Evolutionary conservation across 495 filamentous ascomycete species (phyloP), one percentile per base, ranked within the genome.

Genomic region (Trypethelium eluteriae): DNA sequence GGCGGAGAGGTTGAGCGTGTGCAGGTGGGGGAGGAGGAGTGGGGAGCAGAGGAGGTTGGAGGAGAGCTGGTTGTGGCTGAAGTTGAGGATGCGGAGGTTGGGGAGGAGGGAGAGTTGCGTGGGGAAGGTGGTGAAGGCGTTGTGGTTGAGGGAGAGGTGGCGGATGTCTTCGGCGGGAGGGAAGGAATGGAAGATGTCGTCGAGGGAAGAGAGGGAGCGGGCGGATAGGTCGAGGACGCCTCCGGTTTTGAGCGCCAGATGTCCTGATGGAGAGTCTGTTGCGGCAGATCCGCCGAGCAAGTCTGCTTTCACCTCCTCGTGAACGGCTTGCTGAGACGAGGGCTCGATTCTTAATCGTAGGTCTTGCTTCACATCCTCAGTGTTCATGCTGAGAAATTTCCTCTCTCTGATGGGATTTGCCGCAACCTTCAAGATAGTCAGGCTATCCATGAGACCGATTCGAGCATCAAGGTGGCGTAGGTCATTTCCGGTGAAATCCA

Each of bases 401-500:
- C 89, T 91, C 70, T 96, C 92, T 56, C 88, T 80, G 12, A 98
- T 76, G 4, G 94, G 94, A 72, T 98, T 98, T 14, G 90, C 91
- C 57, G 86, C 85, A 44, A 98, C 80, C 11, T 84, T 84, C 47
- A 97, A 82, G 66, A 84, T 86, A 9, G 83, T 80, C 9, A 98
- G 79, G 62, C 77, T 87, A 3, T 91, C 85, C 90, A 98, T 96
- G 38, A 85, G 76, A 5, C 89, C 90, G 66, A 98, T 84, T 70
- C 83, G 84, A 11, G 89, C 82, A 69, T 95, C 91, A 41, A 98
- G 71, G 25, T 83, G 77, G 6, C 83, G 86, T 16, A 98, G 82
- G 67, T 91, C 83, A 73, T 99, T 99, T 57, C 86, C 86, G 7
- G 89, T 89, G 66, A 98, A 85, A 74, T 96, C 90, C 18, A 88